Base-by-base conservation (phyloP, 2,329 filamentous ascomycete genomes). In the Fusarium sacchari region DNA sequence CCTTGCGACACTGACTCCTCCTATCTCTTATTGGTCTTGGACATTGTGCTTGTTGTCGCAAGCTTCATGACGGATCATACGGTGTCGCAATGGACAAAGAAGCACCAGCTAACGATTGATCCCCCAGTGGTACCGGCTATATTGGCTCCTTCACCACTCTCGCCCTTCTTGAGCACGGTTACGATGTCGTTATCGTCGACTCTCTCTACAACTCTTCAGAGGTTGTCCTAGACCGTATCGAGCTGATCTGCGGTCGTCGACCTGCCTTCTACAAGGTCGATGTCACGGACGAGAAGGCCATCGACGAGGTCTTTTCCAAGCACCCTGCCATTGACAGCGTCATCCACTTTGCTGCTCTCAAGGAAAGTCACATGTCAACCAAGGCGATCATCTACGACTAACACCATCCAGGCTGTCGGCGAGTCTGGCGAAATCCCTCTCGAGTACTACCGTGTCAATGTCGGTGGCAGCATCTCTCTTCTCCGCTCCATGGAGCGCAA, bases 381-480 rank as follows among this genome's bases (percentile, higher is more conserved):
- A 7, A 11, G 28, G 37, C 50, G 12, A 44, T 24, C n/a, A 40
- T 10, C 28, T 12, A 6, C 30, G 17, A 49, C 69, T 77, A 70
- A 77, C 70, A 61, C 17, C 28, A 18, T 65, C n/a, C 77, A 97
- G 94, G 96, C 97, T 52, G 96, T 99, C 69, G 96, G 96, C 80
- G 96, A 99, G 86, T 98, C 96, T 60, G 91, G 89, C 80, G 94
- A 97, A 83, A 97, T 94, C 73, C 96, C 96, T 50, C 91, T 98
- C 80, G 95, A 98, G 85, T 99, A 99, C 90, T 99, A 98, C 88
- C 90, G 93, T 78, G 94, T 97, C 87, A 99, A 99, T 82, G 96
- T 98, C 70, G 93, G 93, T 81, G 97, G 96, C 83, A 96, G 94
- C 79, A 92, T 99, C 79, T 88, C 91, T 78, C 93, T 99, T 53